Evolutionary conservation across 768 basidiomycete species (phyloP).

Genomic region (Rhodotorula diobovata): DNA sequence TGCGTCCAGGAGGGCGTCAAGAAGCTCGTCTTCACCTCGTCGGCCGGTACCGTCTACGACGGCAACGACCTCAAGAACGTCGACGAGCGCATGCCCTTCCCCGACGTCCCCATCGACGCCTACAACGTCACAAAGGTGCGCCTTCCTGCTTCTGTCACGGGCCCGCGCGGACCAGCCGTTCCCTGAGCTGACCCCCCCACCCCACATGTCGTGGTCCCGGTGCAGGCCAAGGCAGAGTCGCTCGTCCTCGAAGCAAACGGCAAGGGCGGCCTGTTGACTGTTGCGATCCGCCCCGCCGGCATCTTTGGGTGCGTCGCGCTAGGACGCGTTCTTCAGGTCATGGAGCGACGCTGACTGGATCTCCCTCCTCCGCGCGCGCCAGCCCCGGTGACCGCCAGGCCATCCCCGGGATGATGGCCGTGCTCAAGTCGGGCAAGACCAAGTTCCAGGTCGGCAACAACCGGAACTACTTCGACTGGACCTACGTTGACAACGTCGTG

Average conservation of each 20-base stretch:
- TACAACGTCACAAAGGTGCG: conserved; percentile 82
- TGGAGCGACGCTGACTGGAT: not conserved
- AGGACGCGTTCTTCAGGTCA: not conserved
- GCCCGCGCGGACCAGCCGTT: not conserved
- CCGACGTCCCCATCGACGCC: conserved; percentile 71
- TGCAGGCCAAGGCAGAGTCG: conserved; percentile 67
- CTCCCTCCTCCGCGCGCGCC: not conserved
- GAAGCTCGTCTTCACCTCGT: conserved; percentile 91
- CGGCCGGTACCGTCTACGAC: conserved; percentile 83
- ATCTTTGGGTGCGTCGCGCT: conserved; percentile 75
- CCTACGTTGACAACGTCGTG: conserved; percentile 92
- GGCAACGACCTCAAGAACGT: conserved; percentile 73
- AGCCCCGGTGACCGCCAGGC: conserved; percentile 89
- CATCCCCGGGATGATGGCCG: conserved; percentile 71
- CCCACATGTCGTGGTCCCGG: too few species aligned
- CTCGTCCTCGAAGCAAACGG: conserved; percentile 82
- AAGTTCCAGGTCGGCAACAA: conserved; percentile 92
- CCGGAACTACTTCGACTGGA: conserved; percentile 90
- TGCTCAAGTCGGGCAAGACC: conserved; percentile 73
- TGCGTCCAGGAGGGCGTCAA: conserved; percentile 66
- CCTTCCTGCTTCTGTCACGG: not conserved
- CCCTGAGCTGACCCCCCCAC: not conserved
- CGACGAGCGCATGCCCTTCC: conserved; percentile 78
- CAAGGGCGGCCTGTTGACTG: conserved; percentile 74
- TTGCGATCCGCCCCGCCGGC: conserved; percentile 83